A percentile compares a stretch with the other conserved stretches of the same genome.
Conservation (phyloP, 1,139 yeast genomes). For the Nakaseomyces glabratus region DNA sequence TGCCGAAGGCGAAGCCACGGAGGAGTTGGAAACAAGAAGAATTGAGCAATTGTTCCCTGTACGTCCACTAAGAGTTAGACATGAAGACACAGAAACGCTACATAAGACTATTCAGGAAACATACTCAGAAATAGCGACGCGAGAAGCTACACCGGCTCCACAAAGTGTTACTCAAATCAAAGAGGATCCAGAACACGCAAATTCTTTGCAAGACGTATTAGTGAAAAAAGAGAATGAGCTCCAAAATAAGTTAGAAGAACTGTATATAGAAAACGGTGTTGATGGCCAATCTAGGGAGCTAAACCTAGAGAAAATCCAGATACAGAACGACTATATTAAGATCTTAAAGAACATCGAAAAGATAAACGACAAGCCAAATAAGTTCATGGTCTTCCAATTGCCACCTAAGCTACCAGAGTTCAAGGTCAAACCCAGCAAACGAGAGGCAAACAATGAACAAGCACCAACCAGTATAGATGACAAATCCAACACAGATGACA, state of each 20-base stretch:
- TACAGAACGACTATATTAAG: constrained; percentile 33
- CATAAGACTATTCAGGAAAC: constrained; percentile 22
- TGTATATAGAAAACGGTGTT: constrained; percentile 14
- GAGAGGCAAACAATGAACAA: constrained; percentile 15
- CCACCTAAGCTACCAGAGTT: constrained; percentile 62
- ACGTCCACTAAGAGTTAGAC: constrained; percentile 40
- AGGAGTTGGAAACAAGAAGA: constrained; percentile 27
- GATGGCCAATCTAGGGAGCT: constrained; percentile 25
- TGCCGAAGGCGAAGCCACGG: constrained; percentile 34
- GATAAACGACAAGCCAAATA: constrained; percentile 33
- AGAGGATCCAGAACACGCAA: constrained; percentile 18
- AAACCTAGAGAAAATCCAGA: constrained; percentile 28
- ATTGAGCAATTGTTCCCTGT: constrained; percentile 43
- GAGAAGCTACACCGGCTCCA: constrained; percentile 26
- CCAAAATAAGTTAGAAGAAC: constrained; percentile 2
- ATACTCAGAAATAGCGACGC: constrained; percentile 23
- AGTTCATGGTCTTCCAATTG: constrained; percentile 55
- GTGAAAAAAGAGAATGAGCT: constrained; percentile 3
- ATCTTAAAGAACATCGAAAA: constrained; percentile 29
- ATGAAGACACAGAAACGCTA: constrained; percentile 30
- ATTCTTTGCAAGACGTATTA: background rate
- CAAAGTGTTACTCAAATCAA: constrained; percentile 17
- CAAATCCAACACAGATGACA: background rate
- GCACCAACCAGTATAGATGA: constrained; percentile 10
- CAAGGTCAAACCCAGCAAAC: constrained; percentile 21